Evolutionary conservation across 2,329 filamentous ascomycete genomes (phyloP).

Genomic region (Colletotrichum eremochloae): DNA sequence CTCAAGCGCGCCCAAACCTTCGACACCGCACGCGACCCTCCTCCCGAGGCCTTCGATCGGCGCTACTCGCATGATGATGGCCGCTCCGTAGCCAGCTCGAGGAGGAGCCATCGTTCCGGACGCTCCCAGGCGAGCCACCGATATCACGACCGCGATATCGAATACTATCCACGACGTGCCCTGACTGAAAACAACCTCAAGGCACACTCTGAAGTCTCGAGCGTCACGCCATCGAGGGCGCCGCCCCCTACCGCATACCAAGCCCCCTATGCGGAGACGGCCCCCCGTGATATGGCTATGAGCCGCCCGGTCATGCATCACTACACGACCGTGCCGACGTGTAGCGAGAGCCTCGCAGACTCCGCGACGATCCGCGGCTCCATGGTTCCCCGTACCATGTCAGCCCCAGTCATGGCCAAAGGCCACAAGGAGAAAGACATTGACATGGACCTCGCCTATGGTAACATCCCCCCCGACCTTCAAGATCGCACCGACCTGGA

Average conservation of each 20-base stretch:
- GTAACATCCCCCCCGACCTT: conserved; percentile 81
- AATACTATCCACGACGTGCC: conserved; percentile 50
- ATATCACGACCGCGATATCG: conserved; percentile 43
- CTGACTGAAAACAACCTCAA: conserved; percentile 68
- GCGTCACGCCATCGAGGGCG: conserved; percentile 58
- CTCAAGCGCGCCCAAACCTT: conserved; percentile 73
- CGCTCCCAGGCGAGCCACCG: conserved; percentile 52
- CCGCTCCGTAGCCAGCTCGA: conserved; percentile 57
- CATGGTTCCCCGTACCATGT: conserved; percentile 55
- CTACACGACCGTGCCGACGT: conserved; percentile 47
- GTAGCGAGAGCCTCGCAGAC: conserved; percentile 41
- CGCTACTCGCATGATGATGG: conserved; percentile 52
- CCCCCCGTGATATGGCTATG: conserved; percentile 58
- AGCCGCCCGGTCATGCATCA: conserved; percentile 43
- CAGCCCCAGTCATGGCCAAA: conserved; percentile 55
- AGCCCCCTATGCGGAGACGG: conserved; percentile 59
- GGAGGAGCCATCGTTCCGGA: conserved; percentile 56
- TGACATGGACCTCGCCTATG: conserved; percentile 94
- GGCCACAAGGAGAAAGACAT: conserved; percentile 64
- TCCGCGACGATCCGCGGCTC: conserved; percentile 39
- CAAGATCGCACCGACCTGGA: conserved; percentile 62
- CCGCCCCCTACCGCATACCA: conserved; percentile 55
- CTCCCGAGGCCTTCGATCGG: conserved; percentile 40
- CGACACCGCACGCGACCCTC: conserved; percentile 51
- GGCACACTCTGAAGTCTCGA: conserved; percentile 66